phyloP scores from a whole-genome alignment of 2,329 filamentous ascomycete species.

The Bipolaris zeicola region DNA sequence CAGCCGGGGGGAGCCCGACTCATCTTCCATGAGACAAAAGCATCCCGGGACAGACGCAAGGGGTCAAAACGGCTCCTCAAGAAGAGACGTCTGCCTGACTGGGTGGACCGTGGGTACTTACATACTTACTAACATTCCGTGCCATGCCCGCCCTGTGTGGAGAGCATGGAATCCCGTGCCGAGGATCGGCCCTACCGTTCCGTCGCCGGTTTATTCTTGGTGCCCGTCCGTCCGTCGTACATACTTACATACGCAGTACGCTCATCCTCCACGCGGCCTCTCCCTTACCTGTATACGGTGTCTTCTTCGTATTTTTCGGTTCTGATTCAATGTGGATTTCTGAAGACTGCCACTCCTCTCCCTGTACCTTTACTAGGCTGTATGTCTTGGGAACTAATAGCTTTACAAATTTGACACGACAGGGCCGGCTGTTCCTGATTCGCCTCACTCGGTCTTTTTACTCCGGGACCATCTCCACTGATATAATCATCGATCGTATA shows the following conservation, averaged over 20 bases:
- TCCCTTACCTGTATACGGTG: too few species aligned
- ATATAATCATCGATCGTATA: too few species aligned
- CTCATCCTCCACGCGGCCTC: neutral
- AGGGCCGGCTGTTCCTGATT: too few species aligned
- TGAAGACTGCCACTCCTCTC: too few species aligned
- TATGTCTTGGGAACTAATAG: too few species aligned
- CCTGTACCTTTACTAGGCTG: too few species aligned
- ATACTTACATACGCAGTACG: neutral
- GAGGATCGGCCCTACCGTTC: constrained; percentile 2
- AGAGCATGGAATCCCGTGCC: neutral
- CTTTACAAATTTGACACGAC: too few species aligned
- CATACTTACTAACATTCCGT: neutral
- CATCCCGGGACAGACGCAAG: neutral
- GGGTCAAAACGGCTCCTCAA: neutral
- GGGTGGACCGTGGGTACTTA: neutral
- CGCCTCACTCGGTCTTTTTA: too few species aligned
- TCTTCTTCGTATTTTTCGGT: too few species aligned
- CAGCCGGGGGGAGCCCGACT: neutral
- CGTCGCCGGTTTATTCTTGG: constrained; percentile 2
- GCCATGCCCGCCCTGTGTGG: neutral
- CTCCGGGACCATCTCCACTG: too few species aligned
- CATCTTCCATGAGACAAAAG: neutral
- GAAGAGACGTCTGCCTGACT: neutral
- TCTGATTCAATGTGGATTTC: too few species aligned
- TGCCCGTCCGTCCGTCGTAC: neutral